Conservation (phyloP, 371 early-diverging fungal species). For the Mortierella sp. region DNA sequence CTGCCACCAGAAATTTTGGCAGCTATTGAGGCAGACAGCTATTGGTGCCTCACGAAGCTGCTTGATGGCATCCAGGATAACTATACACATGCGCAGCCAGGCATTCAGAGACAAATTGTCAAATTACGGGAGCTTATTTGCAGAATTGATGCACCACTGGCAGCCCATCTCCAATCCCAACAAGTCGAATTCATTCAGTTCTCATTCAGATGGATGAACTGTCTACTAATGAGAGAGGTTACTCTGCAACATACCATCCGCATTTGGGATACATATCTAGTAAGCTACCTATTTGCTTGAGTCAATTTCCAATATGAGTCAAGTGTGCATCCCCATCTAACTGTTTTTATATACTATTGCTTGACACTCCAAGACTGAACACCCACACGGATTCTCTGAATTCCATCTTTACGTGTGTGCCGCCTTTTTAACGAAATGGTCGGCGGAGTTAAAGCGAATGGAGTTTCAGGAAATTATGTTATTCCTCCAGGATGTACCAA, state of each 20-base stretch:
- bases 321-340: too few species aligned
- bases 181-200: slow-evolving; percentile 98
- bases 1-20: slow-evolving; percentile 71
- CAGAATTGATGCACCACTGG: slow-evolving; percentile 90
- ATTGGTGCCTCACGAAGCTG: slow-evolving; percentile 96
- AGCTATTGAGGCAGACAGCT: slow-evolving; percentile 94
- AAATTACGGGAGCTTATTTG: slow-evolving; percentile 91
- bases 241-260: slow-evolving; percentile 87
- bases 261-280: slow-evolving; percentile 98
- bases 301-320: too few species aligned
- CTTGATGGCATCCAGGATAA: slow-evolving; percentile 98
- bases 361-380: slow-evolving; percentile 75
- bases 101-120: slow-evolving; percentile 92
- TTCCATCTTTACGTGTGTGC: slow-evolving; percentile 98
- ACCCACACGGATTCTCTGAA: slow-evolving; percentile 90
- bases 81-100: slow-evolving; percentile 97
- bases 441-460: slow-evolving; percentile 82
- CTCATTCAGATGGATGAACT: slow-evolving; percentile 99
- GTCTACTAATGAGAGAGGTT: slow-evolving; percentile 97
- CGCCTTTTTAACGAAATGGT: slow-evolving; percentile 95
- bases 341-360: not conserved
- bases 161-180: slow-evolving; percentile 85
- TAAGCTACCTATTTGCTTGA: too few species aligned
- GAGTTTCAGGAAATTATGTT: slow-evolving; percentile 97
- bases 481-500: slow-evolving; percentile 93